Base-by-base conservation (phyloP, 352 stramenopile genomes). In the Phytophthora capsici region DNA sequence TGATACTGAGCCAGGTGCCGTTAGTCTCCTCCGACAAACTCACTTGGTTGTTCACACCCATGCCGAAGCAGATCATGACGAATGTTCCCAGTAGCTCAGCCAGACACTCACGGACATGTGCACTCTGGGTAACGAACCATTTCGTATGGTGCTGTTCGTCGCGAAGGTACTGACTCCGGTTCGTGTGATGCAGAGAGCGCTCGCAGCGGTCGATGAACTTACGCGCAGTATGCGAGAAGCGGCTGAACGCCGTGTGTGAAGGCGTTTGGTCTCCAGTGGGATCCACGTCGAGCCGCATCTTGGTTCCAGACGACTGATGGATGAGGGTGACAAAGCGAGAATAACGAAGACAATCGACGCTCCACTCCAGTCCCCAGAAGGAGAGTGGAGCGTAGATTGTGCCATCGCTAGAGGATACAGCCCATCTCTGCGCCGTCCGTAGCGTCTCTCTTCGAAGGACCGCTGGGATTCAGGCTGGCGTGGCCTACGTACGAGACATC, bases 1-100 rank as follows among this genome's bases (percentile, higher is more conserved):
- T 68, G 36, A 68, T 68, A 26, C 60, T 63, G 25, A 68, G 43
- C 60, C 60, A 69, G n/a, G 60, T 69, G 36, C 60, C 60, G 28
- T 69, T 69, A 23, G 36, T 17, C 12, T 57, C 53, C 2, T 56
- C n/a, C 0, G 60, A 69, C 17, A 63, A 13, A 9, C 13, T 20
- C 25, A 69, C 60, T 57, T 69, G 60, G 60, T 69, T 69, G 26
- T 69, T 69, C 4, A 69, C 60, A 8, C 60, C 60, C 52, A 63
- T 56, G n/a, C 60, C 60, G 52, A 69, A 69, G 36, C 26, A 41
- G 26, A 69, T 28, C 60, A 69, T 69, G 20, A 69, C 52, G 30
- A 69, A 69, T 10, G 60, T 69, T 12, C 60, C 60, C 3, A 69
- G 14, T 5, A 69, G 48, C 20, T 69, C 60, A 2, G 52, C 23